Evolutionary conservation across 2,329 filamentous ascomycete genomes (phyloP).

Genomic region (Metarhizium album): DNA sequence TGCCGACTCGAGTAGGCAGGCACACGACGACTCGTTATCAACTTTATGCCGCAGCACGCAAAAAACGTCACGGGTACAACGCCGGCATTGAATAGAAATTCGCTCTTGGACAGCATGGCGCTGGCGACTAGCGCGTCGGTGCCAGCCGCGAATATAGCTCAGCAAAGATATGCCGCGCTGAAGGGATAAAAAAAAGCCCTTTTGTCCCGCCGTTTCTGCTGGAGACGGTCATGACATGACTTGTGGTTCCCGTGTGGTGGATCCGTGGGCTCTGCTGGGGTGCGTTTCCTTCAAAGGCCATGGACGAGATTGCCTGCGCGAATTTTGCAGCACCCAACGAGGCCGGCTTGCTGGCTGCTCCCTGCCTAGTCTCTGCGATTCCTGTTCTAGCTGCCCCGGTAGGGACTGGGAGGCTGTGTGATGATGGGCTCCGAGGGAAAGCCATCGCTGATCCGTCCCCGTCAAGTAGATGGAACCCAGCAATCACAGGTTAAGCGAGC

Average conservation of each 20-base stretch:
- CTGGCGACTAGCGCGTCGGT: too few relatives aligned
- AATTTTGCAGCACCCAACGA: constrained; percentile 4
- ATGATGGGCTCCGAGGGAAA: background rate
- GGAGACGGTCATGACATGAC: constrained; percentile 2
- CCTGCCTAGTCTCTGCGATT: background rate
- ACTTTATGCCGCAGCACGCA: too few relatives aligned
- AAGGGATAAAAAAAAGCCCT: constrained; percentile 2
- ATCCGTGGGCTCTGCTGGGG: background rate
- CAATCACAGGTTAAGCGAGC: too few relatives aligned
- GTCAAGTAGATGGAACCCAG: background rate
- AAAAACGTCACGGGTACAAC: too few relatives aligned
- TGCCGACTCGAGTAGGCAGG: too few relatives aligned
- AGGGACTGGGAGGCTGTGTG: background rate
- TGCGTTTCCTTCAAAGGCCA: background rate
- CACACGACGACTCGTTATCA: too few relatives aligned
- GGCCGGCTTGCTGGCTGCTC: too few relatives aligned
- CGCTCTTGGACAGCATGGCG: too few relatives aligned
- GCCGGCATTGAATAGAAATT: too few relatives aligned
- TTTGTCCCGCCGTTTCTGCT: too few relatives aligned
- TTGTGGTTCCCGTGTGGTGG: constrained; percentile 8
- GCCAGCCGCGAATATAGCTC: background rate
- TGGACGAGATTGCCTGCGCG: constrained; percentile 7
- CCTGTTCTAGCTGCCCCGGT: background rate
- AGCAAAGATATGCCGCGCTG: too few relatives aligned
- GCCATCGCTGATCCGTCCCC: too few relatives aligned